phyloP scores from a whole-genome alignment of 2,329 filamentous ascomycete species.

The Botrytis aclada region DNA sequence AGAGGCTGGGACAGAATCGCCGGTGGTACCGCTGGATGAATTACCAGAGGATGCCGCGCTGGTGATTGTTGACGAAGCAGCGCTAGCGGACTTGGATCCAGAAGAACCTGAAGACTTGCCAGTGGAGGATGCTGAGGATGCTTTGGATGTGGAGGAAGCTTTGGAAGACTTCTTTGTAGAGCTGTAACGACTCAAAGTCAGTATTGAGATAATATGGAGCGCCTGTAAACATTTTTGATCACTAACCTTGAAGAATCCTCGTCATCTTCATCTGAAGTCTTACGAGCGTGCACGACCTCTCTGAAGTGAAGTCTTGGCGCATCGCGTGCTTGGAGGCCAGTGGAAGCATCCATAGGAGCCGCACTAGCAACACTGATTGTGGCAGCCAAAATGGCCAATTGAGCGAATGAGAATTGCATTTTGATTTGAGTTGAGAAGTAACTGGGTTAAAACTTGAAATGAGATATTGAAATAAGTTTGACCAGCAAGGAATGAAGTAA shows the following conservation, averaged over 20 bases:
- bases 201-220: neutral
- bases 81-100: neutral
- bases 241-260: neutral
- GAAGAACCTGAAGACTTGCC: neutral
- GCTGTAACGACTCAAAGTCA: neutral
- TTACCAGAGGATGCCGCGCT: neutral
- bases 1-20: slow-evolving; percentile 21
- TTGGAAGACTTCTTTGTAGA: neutral
- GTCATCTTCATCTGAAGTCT: neutral
- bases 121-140: neutral
- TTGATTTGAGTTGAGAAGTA: neutral
- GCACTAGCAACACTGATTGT: neutral
- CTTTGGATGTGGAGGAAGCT: neutral
- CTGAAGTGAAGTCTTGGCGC: neutral
- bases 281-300: neutral
- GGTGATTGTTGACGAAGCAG: neutral
- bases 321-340: neutral
- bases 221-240: neutral
- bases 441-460: neutral
- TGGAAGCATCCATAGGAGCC: neutral
- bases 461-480: neutral
- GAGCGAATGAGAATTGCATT: slow-evolving; percentile 15
- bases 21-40: neutral
- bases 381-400: neutral
- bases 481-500: slow-evolving; percentile 2